These are phyloP conservation scores for Paramecium pentaurelia DNA, from an alignment of 73 alveolate species.

Conservation along the genomic window DNA sequence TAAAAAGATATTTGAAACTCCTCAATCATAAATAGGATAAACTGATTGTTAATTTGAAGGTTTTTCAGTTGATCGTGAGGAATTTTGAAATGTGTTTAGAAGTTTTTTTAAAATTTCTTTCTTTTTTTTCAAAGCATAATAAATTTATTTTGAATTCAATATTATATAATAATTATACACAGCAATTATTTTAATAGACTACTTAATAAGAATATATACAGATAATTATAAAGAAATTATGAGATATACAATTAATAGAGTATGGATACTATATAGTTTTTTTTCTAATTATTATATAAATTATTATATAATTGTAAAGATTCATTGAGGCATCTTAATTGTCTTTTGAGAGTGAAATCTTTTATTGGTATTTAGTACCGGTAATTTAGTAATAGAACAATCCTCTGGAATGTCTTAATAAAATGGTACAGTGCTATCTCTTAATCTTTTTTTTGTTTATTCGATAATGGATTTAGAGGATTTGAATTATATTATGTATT, in stretches of 20 bases:
- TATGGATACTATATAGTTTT: too few species aligned
- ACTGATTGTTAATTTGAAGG: conserved; percentile 12
- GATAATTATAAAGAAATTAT: neutral
- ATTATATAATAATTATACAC: too few species aligned
- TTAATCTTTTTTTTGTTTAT: neutral
- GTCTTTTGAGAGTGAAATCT: neutral
- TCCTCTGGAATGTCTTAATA: conserved; percentile 20
- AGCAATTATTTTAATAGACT: neutral
- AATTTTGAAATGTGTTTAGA: neutral
- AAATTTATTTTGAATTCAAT: neutral
- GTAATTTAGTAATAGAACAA: neutral
- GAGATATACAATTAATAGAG: neutral
- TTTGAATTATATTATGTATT: neutral
- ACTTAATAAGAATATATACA: neutral
- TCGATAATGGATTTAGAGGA: conserved; percentile 8
- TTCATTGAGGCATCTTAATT: neutral
- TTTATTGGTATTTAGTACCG: neutral
- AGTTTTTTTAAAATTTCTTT: neutral
- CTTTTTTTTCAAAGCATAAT: neutral
- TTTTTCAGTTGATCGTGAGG: neutral
- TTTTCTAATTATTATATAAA: neutral
- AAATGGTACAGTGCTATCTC: neutral
- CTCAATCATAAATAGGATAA: neutral
- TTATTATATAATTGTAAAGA: neutral
- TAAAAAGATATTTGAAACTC: conserved; percentile 11